phyloP scores from a whole-genome alignment of 75 land plant genomes.

The Picea sitchensis region DNA sequence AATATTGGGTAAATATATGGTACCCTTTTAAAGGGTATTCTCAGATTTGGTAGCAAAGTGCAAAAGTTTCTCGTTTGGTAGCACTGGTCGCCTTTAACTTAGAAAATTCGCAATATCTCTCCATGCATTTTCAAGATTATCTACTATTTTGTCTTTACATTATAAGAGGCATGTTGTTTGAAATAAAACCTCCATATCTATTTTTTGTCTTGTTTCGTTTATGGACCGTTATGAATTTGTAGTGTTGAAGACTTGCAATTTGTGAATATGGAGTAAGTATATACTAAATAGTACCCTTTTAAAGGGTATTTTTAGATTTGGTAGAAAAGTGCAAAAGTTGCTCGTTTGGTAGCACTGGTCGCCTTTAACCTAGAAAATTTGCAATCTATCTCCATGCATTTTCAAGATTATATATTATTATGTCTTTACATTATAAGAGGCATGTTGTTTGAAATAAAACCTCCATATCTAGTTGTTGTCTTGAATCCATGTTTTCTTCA shows the following conservation, averaged over 20 bases:
- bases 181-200: neutral
- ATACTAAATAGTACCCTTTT: neutral
- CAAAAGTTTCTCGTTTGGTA: neutral
- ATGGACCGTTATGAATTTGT: conserved; percentile 63
- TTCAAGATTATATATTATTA: too few species aligned
- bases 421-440: too few species aligned
- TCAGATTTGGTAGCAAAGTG: neutral
- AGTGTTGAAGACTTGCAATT: conserved; percentile 5
- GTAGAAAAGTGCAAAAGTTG: neutral
- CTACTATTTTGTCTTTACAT: too few species aligned
- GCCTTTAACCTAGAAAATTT: neutral
- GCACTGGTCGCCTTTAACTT: neutral
- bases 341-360: neutral
- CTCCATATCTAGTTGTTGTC: neutral
- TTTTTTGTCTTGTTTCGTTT: conserved; percentile 2
- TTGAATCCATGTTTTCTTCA: neutral
- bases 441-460: neutral
- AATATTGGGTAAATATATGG: too few species aligned
- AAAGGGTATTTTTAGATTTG: neutral
- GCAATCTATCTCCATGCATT: neutral
- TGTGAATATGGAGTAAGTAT: too few species aligned
- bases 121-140: neutral
- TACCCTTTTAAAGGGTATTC: neutral
- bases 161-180: neutral
- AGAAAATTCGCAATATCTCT: neutral